Percentiles rank a stretch among this genome's conserved stretches.
Conservation (phyloP, 2,329 filamentous ascomycete species). For the Alternaria novae-zelandiae region DNA sequence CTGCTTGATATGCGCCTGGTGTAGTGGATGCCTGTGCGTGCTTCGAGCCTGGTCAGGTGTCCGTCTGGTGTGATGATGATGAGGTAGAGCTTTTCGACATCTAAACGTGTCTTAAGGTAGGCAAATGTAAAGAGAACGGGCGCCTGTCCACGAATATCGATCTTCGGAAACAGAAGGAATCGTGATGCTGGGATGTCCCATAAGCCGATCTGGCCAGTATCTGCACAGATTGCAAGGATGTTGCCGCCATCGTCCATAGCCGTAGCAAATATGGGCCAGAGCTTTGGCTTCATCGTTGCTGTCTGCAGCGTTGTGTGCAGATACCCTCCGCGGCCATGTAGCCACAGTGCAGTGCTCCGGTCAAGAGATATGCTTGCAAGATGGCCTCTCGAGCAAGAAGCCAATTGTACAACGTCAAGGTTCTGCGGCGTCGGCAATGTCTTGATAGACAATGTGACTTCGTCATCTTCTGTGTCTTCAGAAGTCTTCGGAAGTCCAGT, state of each 20-base stretch:
- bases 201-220: constrained; percentile 62
- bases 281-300: constrained; percentile 40
- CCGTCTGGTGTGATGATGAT: constrained; percentile 71
- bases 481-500: constrained; percentile 60
- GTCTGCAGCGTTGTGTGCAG: constrained; percentile 40
- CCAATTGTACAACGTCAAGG: constrained; percentile 72
- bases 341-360: constrained; percentile 70
- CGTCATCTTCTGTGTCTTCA: constrained; percentile 55
- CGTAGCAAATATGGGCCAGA: constrained; percentile 62
- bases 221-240: constrained; percentile 71
- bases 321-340: constrained; percentile 39
- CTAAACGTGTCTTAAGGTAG: constrained; percentile 37
- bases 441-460: constrained; percentile 64
- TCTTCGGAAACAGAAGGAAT: constrained; percentile 60
- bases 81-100: constrained; percentile 51
- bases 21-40: constrained; percentile 50
- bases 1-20: constrained; percentile 37
- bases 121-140: constrained; percentile 67
- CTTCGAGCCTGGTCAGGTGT: constrained; percentile 64
- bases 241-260: constrained; percentile 69
- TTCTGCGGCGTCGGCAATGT: constrained; percentile 68
- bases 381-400: constrained; percentile 67
- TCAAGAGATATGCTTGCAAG: constrained; percentile 75
- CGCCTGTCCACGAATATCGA: constrained; percentile 65
- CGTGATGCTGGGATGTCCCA: constrained; percentile 67